These are phyloP conservation scores for Malus hybrid DNA, from an alignment of 331 rosid genomes.

Conservation along the genomic window DNA sequence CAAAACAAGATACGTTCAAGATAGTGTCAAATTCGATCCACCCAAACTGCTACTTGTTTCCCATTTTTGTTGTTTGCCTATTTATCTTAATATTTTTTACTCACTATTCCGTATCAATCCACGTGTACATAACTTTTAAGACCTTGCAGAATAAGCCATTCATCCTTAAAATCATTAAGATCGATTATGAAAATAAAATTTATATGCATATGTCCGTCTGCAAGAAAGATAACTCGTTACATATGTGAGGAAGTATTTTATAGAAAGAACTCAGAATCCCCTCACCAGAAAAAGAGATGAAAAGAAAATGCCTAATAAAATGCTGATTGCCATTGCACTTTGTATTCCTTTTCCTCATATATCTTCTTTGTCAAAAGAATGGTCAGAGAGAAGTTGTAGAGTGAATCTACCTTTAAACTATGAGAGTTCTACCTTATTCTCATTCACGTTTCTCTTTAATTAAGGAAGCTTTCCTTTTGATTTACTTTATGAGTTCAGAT, in stretches of 20 bases:
- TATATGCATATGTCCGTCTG: no score
- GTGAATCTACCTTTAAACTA: slow-evolving; percentile 3
- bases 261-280: neutral
- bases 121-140: neutral
- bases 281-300: neutral
- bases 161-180: no score
- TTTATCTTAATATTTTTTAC: neutral
- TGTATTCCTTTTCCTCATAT: neutral
- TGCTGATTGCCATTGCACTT: neutral
- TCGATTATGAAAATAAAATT: no score
- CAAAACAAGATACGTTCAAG: neutral
- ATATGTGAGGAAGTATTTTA: no score
- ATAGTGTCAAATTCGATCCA: neutral
- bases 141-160: neutral
- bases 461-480: slow-evolving; percentile 1
- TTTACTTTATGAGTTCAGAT: neutral
- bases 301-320: neutral
- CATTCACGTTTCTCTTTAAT: neutral
- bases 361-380: neutral
- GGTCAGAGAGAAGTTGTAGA: slow-evolving; percentile 4
- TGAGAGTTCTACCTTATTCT: neutral
- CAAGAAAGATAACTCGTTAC: no score
- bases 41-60: neutral
- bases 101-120: neutral
- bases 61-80: neutral